Base-by-base conservation (phyloP, 2,329 filamentous ascomycete species). In the Leptographium wingfieldii region DNA sequence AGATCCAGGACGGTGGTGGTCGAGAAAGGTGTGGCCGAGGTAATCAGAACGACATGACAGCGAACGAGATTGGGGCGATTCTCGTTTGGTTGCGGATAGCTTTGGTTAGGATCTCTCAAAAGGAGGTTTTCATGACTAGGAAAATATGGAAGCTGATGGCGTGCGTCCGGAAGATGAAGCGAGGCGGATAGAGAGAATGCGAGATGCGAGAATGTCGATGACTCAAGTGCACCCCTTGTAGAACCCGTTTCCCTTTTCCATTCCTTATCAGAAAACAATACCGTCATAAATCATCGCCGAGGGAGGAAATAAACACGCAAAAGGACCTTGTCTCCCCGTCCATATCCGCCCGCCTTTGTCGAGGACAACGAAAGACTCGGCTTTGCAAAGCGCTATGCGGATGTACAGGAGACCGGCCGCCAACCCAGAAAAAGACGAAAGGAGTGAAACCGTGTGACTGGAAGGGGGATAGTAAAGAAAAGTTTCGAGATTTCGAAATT, bases 181-280 rank as follows among this genome's bases (percentile, higher is more conserved):
- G n/a, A 38, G 40, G 55, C 40, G 29, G 67, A 69, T 68, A 65
- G 61, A 60, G 65, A 62, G 66, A 61, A 67, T 59, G 60, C 58
- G 60, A 57, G 58, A 58, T 59, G 55, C 61, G 40, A 61, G 55
- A 63, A 56, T 61, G 58, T 56, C 35, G 59, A 63, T 68, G 74
- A 74, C 69, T 75, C 68, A 74, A 69, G 68, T 75, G 74, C 69
- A 76, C 70, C 75, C 63, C 35, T 56, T 56, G 51, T 43, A 54
- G 54, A 60, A 53, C 54, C 55, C 51, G 52, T 55, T 62, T 56
- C 35, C 48, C 55, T 56, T 60, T 58, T 60, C 58, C 59, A 57
- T 63, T 63, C 57, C 59, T 59, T 54, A 27, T 38, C 53, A 46
- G 54, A 61, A 60, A 57, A 58, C 4, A 59, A 60, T 61, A 58